Percentiles rank a stretch among this genome's conserved stretches.
phyloP scores from a whole-genome alignment of 345 rosid genomes.

The Toxicodendron radicans region DNA sequence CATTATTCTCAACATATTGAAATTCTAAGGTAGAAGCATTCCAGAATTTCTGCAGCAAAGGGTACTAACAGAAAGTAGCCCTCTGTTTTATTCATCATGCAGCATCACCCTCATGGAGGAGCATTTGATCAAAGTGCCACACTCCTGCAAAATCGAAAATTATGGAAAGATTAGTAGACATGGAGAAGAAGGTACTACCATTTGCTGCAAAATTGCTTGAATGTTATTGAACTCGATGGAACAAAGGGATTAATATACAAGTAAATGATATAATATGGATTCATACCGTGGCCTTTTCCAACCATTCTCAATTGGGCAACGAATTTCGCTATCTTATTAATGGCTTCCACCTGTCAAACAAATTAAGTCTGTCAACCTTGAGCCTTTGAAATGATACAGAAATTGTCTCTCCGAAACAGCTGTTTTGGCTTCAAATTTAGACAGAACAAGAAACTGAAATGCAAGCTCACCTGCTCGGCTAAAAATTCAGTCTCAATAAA shows the following conservation, averaged over 20 bases:
- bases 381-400: neutral
- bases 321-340: slow-evolving; percentile 60
- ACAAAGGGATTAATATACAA: neutral
- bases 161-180: neutral
- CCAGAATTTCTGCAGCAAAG: neutral
- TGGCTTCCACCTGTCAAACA: slow-evolving; percentile 56
- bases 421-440: neutral
- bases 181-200: neutral
- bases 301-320: slow-evolving; percentile 66
- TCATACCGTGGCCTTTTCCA: slow-evolving; percentile 82
- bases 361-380: neutral
- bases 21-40: neutral
- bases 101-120: slow-evolving; percentile 40
- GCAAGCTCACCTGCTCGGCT: slow-evolving; percentile 48
- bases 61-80: neutral
- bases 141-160: slow-evolving; percentile 40
- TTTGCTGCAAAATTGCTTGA: neutral
- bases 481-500: slow-evolving; percentile 48
- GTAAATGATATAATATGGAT: neutral
- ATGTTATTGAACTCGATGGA: neutral
- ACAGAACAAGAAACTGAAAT: neutral
- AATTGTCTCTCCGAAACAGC: neutral
- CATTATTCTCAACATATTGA: neutral
- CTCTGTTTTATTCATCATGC: slow-evolving; percentile 21
- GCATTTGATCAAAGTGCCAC: slow-evolving; percentile 73